These are phyloP conservation scores for Nigrospora osmanthi DNA, from an alignment of 2,329 filamentous ascomycete genomes.

Conservation along the genomic window DNA sequence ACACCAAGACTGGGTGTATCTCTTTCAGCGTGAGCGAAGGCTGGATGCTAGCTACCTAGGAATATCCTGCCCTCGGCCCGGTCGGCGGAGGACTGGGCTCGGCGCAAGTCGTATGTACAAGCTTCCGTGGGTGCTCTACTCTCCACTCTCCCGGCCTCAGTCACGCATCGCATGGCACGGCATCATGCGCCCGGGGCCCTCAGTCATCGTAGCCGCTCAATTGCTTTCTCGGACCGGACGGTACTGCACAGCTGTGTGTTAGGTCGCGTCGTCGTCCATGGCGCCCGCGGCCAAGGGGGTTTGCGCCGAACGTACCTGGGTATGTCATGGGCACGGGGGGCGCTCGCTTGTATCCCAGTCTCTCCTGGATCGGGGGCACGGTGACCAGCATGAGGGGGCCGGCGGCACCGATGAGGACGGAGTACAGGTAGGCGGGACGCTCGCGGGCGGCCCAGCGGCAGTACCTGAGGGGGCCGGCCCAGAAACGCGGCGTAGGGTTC, in stretches of 20 bases:
- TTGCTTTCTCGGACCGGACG: slow-evolving; percentile 49
- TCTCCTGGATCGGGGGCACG: slow-evolving; percentile 66
- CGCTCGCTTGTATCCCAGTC: slow-evolving; percentile 66
- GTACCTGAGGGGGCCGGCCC: slow-evolving; percentile 75
- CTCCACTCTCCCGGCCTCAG: too few relatives aligned
- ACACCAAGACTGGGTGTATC: too few relatives aligned
- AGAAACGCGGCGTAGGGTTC: slow-evolving; percentile 65
- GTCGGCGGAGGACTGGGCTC: too few relatives aligned
- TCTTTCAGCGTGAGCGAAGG: too few relatives aligned
- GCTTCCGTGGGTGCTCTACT: neutral
- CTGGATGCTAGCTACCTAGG: too few relatives aligned
- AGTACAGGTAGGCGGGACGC: slow-evolving; percentile 88
- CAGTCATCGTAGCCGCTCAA: slow-evolving; percentile 55
- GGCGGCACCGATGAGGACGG: slow-evolving; percentile 61
- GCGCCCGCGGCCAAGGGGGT: neutral
- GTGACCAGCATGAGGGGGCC: slow-evolving; percentile 65
- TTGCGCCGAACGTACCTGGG: slow-evolving; percentile 60
- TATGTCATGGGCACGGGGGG: slow-evolving; percentile 79
- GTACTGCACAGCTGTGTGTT: slow-evolving; percentile 36
- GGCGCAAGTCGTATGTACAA: neutral
- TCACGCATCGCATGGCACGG: too few relatives aligned
- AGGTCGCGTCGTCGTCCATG: neutral
- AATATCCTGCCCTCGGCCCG: too few relatives aligned
- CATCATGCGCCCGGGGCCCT: neutral
- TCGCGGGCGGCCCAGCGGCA: slow-evolving; percentile 80